Evolutionary conservation across 306 rosid species (phyloP).

Genomic region (Citrullus amarus): DNA sequence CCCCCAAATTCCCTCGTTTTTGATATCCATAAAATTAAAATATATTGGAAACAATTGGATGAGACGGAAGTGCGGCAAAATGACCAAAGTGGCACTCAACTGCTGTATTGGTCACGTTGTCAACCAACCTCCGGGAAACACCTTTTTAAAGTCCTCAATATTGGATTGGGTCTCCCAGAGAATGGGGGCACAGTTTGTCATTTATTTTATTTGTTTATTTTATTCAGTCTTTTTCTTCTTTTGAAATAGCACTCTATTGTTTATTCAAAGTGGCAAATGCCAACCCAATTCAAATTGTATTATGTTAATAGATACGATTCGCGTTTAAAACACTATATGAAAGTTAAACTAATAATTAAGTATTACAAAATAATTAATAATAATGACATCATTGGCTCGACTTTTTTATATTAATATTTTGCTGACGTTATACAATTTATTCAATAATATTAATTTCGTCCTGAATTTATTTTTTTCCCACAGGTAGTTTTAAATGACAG

Average conservation of each 20-base stretch:
- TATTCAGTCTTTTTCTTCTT: no score
- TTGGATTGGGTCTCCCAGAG: background rate
- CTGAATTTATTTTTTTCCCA: no score
- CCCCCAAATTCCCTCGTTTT: no score
- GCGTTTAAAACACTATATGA: background rate
- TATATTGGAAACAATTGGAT: background rate
- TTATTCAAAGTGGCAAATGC: background rate
- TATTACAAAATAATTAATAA: background rate
- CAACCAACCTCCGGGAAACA: background rate
- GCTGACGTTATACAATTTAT: background rate
- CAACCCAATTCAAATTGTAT: background rate
- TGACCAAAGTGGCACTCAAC: background rate
- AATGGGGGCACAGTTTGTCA: conserved; percentile 6
- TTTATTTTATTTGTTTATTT: background rate
- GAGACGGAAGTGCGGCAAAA: background rate
- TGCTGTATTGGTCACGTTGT: background rate
- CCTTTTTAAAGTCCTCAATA: background rate
- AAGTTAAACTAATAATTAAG: no score
- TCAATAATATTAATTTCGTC: no score
- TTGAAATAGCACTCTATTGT: background rate
- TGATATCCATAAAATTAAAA: background rate
- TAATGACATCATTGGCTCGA: background rate
- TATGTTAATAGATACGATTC: background rate
- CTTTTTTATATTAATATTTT: background rate
- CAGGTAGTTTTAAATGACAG: no score